Evolutionary conservation across 176 grass and related monocot species (phyloP).

Genomic region (Paspalum notatum): DNA sequence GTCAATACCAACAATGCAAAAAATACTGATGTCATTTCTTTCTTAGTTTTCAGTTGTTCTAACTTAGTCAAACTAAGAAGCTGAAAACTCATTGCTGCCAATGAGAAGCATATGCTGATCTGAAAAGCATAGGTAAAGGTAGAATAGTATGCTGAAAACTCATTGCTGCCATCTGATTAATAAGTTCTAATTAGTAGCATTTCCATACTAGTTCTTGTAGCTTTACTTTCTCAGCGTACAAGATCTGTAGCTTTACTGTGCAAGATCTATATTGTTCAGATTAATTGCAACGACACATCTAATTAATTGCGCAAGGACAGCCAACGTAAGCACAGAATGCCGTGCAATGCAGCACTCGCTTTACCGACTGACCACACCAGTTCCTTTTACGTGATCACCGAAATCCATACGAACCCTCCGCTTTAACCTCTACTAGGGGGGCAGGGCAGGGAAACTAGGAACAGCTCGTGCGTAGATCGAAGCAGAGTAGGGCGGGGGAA

Average conservation of each 20-base stretch:
- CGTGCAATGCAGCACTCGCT: conserved; percentile 1
- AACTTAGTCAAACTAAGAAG: not conserved
- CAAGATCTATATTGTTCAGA: conserved; percentile 1
- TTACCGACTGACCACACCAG: not conserved
- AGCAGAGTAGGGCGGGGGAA: not conserved
- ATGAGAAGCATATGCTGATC: not conserved
- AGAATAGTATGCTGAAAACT: conserved; percentile 13
- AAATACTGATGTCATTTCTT: not conserved
- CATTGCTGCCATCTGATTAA: conserved; percentile 4
- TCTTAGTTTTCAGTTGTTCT: not conserved
- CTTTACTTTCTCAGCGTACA: not conserved
- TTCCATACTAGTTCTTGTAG: not conserved
- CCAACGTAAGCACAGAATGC: not conserved
- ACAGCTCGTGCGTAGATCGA: conserved; percentile 40
- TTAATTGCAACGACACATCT: conserved; percentile 6
- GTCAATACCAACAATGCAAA: conserved; percentile 44
- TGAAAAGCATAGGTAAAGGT: not conserved
- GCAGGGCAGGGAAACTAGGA: not conserved
- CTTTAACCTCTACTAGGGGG: not conserved
- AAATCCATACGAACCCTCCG: not conserved
- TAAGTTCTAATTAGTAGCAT: conserved; percentile 12
- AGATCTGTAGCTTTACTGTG: not conserved
- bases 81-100: not conserved
- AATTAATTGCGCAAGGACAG: conserved; percentile 21
- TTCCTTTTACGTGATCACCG: not conserved